Evolutionary conservation across 257 asterid genomes (phyloP).

Genomic region (Penstemon barbatus): DNA sequence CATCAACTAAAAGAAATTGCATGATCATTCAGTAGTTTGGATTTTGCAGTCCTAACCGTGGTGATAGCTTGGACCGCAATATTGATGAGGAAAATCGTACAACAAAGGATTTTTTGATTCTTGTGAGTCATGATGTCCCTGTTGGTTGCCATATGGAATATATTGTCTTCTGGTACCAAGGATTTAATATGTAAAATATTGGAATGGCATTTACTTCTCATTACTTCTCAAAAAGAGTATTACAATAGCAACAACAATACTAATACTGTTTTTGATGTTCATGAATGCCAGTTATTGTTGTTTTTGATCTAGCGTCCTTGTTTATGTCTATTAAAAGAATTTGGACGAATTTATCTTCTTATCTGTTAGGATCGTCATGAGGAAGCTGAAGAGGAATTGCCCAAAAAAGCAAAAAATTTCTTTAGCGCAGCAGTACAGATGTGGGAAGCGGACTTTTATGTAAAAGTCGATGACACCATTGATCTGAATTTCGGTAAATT

Average conservation of each 20-base stretch:
- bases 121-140: constrained; percentile 50
- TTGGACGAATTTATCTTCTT: background rate
- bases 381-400: constrained; percentile 87
- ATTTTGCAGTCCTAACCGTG: constrained; percentile 79
- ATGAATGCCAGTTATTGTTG: background rate
- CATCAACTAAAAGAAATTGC: constrained; percentile 20
- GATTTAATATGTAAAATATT: background rate
- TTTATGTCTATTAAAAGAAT: constrained; percentile 11
- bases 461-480: constrained; percentile 74
- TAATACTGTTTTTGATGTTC: background rate
- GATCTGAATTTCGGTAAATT: constrained; percentile 72
- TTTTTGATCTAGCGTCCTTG: constrained; percentile 3
- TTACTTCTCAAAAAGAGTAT: background rate
- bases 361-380: constrained; percentile 70
- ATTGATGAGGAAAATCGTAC: constrained; percentile 70
- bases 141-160: constrained; percentile 12
- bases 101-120: constrained; percentile 77
- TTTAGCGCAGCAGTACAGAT: constrained; percentile 82
- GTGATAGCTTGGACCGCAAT: constrained; percentile 92
- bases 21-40: constrained; percentile 28
- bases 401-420: constrained; percentile 79
- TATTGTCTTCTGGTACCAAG: background rate
- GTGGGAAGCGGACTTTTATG: constrained; percentile 94
- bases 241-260: background rate
- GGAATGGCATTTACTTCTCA: constrained; percentile 6